These are phyloP conservation scores for Pleodorina starrii DNA, from an alignment of 139 green algal genomes.

Conservation along the genomic window DNA sequence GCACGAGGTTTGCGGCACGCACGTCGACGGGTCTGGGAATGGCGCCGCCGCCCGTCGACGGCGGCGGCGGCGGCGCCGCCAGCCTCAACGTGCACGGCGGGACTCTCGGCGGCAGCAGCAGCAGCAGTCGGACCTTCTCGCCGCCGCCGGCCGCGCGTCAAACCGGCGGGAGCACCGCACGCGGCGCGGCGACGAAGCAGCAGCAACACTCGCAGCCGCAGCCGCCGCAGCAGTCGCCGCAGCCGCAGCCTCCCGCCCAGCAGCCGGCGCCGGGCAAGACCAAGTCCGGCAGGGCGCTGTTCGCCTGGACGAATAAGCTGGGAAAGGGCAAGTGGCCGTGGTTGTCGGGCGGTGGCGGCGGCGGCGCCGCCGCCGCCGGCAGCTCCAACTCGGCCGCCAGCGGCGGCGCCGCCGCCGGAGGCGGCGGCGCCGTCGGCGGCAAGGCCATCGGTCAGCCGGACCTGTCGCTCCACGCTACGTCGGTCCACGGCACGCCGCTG, in stretches of 20 bases:
- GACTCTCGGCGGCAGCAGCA: too few relatives aligned
- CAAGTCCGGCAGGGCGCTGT: conserved; percentile 8
- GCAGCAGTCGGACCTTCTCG: too few relatives aligned
- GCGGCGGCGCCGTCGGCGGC: neutral
- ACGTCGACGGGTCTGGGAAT: too few relatives aligned
- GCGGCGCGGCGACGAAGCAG: neutral
- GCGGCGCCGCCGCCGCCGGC: neutral
- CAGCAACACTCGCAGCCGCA: neutral
- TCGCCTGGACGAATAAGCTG: conserved; percentile 13
- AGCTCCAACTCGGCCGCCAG: neutral
- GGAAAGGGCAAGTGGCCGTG: conserved; percentile 8
- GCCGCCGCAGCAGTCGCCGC: neutral
- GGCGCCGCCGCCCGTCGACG: too few relatives aligned
- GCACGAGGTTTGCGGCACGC: too few relatives aligned
- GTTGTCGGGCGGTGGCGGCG: neutral
- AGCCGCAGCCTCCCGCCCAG: neutral
- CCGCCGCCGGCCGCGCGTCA: too few relatives aligned
- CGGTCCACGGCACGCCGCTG: too few relatives aligned
- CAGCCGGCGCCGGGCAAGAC: neutral
- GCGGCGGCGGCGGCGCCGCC: too few relatives aligned
- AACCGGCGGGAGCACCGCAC: too few relatives aligned
- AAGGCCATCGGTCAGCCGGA: too few relatives aligned
- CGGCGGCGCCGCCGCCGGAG: neutral
- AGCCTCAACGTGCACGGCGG: too few relatives aligned
- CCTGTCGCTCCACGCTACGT: too few relatives aligned